Evolutionary conservation across 129 eudicot species (phyloP).

Genomic region (Flaveria robusta): DNA sequence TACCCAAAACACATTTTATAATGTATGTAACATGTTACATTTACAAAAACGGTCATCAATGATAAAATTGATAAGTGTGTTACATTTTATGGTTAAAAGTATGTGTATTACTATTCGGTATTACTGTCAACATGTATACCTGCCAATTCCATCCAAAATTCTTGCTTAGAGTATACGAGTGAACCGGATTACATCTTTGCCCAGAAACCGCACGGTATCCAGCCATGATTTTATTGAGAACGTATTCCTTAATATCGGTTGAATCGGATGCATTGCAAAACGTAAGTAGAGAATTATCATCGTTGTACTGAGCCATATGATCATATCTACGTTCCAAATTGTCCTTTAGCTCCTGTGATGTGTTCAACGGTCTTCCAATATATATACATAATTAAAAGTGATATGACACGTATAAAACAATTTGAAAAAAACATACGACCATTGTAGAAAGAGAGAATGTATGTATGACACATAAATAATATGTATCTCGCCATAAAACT

Average conservation of each 20-base stretch:
- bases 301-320: conserved; percentile 32
- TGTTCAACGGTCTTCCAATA: conserved; percentile 33
- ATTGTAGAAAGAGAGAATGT: not conserved
- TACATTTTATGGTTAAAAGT: no score
- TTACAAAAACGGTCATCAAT: no score
- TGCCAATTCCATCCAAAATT: conserved; percentile 46
- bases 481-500: no score
- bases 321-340: conserved; percentile 3
- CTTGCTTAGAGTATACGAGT: not conserved
- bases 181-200: not conserved
- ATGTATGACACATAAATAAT: no score
- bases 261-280: conserved; percentile 40
- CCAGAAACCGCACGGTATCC: conserved; percentile 18
- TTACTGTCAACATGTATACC: conserved; percentile 18
- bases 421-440: not conserved
- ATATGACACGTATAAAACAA: not conserved
- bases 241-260: conserved; percentile 8
- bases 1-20: not conserved
- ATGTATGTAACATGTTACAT: not conserved
- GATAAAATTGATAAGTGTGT: no score
- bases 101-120: not conserved
- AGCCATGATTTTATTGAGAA: conserved; percentile 29
- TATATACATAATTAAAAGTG: not conserved
- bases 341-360: conserved; percentile 27
- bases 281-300: not conserved